A percentile compares a stretch with the other conserved stretches of the same genome.
These are phyloP conservation scores for Pelargonium myrrhifolium DNA, from an alignment of 441 rosid species.

Conservation along the genomic window DNA sequence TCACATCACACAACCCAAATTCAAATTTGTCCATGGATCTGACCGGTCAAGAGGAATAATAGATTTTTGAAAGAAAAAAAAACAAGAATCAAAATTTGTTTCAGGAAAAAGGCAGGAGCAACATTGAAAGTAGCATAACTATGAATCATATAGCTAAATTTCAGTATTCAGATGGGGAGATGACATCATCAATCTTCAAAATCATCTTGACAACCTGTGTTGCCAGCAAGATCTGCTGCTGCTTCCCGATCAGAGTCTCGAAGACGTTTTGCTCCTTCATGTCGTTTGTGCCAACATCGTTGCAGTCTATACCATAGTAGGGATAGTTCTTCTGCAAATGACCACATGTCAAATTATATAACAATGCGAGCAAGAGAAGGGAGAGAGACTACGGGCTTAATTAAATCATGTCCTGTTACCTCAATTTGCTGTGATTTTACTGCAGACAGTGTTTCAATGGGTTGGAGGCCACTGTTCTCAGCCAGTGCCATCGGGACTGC, in stretches of 20 bases:
- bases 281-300: slow-evolving; percentile 87
- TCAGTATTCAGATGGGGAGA: slow-evolving; percentile 74
- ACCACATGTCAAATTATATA: neutral
- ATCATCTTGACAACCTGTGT: slow-evolving; percentile 99
- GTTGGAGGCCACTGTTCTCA: slow-evolving; percentile 92
- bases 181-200: slow-evolving; percentile 94
- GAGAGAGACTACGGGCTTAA: neutral
- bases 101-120: too few species aligned
- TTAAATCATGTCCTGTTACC: slow-evolving; percentile 31
- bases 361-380: neutral
- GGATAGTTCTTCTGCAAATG: slow-evolving; percentile 71
- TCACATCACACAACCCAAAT: too few species aligned
- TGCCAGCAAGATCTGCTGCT: slow-evolving; percentile 90
- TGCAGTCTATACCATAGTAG: slow-evolving; percentile 83
- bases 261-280: slow-evolving; percentile 88
- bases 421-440: slow-evolving; percentile 89
- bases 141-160: neutral
- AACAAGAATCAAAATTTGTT: too few species aligned
- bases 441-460: slow-evolving; percentile 85
- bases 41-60: too few species aligned
- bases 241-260: slow-evolving; percentile 90
- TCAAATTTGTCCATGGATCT: too few species aligned
- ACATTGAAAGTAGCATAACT: too few species aligned
- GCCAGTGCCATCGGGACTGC: slow-evolving; percentile 91
- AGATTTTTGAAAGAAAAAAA: too few species aligned